phyloP scores from a whole-genome alignment of 2,329 filamentous ascomycete species.

The Thelonectria blattea region DNA sequence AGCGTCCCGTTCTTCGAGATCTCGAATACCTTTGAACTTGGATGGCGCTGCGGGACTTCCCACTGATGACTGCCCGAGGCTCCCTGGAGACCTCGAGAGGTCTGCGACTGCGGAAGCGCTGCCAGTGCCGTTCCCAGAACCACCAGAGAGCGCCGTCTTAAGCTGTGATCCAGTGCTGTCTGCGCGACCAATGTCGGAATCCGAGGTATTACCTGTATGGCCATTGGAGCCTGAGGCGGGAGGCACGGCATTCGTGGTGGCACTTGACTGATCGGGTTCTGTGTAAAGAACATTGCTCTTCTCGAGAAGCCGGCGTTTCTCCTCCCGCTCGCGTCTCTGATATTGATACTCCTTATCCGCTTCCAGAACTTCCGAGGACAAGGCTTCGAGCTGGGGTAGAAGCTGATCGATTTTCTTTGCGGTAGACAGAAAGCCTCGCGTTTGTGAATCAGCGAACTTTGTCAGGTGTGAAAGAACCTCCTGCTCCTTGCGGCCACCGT shows the following conservation, averaged over 20 bases:
- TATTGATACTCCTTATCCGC: constrained; percentile 98
- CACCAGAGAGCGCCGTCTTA: constrained; percentile 56
- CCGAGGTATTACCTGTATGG: constrained; percentile 58
- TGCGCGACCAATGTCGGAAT: constrained; percentile 73
- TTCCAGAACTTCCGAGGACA: constrained; percentile 86
- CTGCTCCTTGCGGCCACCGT: constrained; percentile 97
- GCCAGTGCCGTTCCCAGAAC: constrained; percentile 40
- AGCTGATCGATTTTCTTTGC: constrained; percentile 88
- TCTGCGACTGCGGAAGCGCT: constrained; percentile 45
- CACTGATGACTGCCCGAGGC: constrained; percentile 52
- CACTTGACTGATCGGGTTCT: constrained; percentile 68
- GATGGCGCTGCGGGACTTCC: constrained; percentile 59
- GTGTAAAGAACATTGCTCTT: constrained; percentile 79
- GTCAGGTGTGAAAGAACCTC: constrained; percentile 95
- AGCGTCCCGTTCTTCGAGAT: constrained; percentile 82
- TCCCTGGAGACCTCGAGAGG: constrained; percentile 64
- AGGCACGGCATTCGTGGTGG: constrained; percentile 44
- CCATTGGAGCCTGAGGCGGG: constrained; percentile 49
- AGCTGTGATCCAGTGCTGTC: constrained; percentile 77
- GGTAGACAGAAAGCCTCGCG: constrained; percentile 79
- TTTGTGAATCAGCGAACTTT: constrained; percentile 90
- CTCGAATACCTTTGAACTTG: constrained; percentile 89
- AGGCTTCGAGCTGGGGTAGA: constrained; percentile 86
- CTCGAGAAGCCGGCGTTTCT: constrained; percentile 88
- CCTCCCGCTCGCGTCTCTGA: constrained; percentile 91